These are phyloP conservation scores for Microsporum ferrugineum DNA, from an alignment of 2,329 filamentous ascomycete species.

Conservation along the genomic window DNA sequence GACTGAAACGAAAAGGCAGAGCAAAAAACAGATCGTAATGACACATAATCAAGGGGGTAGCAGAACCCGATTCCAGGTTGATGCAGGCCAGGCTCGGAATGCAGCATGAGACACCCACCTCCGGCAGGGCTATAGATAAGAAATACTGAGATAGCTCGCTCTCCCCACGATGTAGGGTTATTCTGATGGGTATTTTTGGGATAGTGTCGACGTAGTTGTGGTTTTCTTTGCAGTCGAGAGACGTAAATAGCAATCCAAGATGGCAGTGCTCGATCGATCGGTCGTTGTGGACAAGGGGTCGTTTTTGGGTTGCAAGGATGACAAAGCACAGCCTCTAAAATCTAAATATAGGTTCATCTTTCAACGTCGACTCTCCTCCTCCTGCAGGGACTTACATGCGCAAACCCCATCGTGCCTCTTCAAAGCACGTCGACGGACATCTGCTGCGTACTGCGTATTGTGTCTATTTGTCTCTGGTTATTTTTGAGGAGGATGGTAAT, in stretches of 20 bases:
- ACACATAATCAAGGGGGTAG: neutral
- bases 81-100: neutral
- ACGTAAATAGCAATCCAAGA: neutral
- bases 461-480: neutral
- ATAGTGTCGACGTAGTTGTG: neutral
- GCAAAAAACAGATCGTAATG: neutral
- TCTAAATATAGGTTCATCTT: neutral
- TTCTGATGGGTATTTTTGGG: neutral
- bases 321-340: constrained; percentile 3
- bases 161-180: neutral
- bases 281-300: neutral
- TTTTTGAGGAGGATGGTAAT: neutral
- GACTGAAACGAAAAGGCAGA: neutral
- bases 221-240: neutral
- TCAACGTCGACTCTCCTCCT: neutral
- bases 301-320: neutral
- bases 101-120: neutral
- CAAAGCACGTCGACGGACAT: neutral
- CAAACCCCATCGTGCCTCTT: neutral
- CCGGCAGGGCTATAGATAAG: neutral
- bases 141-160: neutral
- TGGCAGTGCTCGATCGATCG: neutral
- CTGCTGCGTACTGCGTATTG: neutral
- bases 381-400: neutral
- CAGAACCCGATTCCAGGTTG: neutral